phyloP scores from a whole-genome alignment of 1,284 basidiomycete species.

The Irpex sp. region DNA sequence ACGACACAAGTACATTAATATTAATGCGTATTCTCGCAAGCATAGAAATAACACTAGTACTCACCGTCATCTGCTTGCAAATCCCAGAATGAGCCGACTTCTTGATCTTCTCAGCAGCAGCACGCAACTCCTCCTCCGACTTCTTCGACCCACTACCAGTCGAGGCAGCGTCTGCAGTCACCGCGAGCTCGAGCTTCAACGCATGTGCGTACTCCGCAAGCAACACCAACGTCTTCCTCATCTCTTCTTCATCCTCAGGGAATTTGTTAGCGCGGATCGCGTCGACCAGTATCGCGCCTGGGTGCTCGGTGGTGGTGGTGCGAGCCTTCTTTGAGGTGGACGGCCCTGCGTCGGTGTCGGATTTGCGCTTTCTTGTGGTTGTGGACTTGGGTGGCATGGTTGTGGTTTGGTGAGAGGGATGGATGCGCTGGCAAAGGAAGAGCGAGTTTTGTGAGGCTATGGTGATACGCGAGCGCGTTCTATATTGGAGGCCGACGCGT shows the following conservation, averaged over 20 bases:
- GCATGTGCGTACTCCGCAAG: not conserved
- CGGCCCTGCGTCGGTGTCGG: not conserved
- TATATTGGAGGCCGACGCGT: too few relatives aligned
- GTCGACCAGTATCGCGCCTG: not conserved
- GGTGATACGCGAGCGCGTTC: too few relatives aligned
- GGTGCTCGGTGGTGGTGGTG: not conserved
- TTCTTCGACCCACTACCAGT: constrained; percentile 28
- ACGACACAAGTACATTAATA: too few relatives aligned
- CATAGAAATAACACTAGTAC: too few relatives aligned
- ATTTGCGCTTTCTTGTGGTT: not conserved
- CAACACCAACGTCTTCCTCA: not conserved
- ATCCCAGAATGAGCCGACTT: constrained; percentile 48
- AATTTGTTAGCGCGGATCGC: not conserved
- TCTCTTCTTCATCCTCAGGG: not conserved
- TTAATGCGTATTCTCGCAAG: too few relatives aligned
- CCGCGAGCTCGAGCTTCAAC: not conserved
- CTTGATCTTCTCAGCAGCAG: constrained; percentile 43
- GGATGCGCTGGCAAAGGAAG: too few relatives aligned
- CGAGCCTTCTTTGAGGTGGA: not conserved
- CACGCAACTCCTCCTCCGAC: constrained; percentile 37
- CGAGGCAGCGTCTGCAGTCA: not conserved
- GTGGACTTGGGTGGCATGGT: not conserved
- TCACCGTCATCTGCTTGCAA: constrained; percentile 49
- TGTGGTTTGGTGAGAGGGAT: too few relatives aligned
- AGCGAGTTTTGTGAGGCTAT: too few relatives aligned